Conservation (phyloP, 805 yeast species). For the Starmerella scarabaei region DNA sequence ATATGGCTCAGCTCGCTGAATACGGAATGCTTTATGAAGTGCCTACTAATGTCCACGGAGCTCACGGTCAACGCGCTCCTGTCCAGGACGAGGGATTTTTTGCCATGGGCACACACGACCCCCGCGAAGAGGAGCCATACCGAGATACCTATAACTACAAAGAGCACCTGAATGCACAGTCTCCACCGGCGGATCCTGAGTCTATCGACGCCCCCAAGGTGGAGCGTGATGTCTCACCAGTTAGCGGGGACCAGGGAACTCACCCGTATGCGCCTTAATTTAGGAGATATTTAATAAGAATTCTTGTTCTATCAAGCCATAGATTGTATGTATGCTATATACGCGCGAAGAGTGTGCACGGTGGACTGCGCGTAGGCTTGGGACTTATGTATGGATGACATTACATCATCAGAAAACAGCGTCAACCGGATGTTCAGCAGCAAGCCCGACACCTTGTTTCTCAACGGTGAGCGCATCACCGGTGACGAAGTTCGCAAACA, state of each 20-base stretch:
- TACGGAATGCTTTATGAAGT: conserved; percentile 39
- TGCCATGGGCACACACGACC: conserved; percentile 17
- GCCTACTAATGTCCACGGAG: neutral
- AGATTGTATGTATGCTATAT: too few relatives aligned
- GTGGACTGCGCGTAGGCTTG: too few relatives aligned
- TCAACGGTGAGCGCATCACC: conserved; percentile 89
- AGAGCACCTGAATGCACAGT: neutral
- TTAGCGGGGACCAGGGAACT: too few relatives aligned
- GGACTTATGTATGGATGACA: too few relatives aligned
- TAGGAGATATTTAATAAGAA: too few relatives aligned
- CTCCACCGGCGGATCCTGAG: neutral
- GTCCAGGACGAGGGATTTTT: conserved; percentile 12
- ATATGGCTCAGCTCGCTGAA: conserved; percentile 82
- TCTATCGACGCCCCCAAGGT: neutral
- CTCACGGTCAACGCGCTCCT: too few relatives aligned
- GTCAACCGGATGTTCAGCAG: conserved; percentile 2
- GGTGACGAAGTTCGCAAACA: conserved; percentile 96
- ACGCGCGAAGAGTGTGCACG: too few relatives aligned
- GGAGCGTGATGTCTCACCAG: neutral
- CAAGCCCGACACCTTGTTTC: conserved; percentile 61
- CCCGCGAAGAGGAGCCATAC: conserved; percentile 8
- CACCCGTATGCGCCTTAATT: too few relatives aligned
- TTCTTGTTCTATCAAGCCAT: too few relatives aligned
- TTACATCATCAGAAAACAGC: neutral
- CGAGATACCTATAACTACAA: conserved; percentile 13